phyloP scores from a whole-genome alignment of 129 eudicot genomes.

The Artemisia argyi region DNA sequence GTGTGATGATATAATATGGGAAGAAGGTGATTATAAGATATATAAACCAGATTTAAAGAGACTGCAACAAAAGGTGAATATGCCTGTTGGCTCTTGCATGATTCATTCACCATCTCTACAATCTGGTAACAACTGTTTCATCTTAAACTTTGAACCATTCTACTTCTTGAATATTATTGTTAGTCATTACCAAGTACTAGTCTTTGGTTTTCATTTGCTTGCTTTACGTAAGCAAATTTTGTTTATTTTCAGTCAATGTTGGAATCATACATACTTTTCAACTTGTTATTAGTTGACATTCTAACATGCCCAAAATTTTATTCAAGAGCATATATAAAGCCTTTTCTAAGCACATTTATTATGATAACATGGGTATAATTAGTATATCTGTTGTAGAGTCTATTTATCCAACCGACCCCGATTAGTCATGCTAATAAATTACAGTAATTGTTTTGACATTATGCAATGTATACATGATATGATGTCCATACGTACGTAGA shows the following conservation, averaged over 20 bases:
- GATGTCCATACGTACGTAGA: neutral
- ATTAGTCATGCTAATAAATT: too few species aligned
- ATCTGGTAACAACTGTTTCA: constrained; percentile 23
- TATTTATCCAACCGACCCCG: too few species aligned
- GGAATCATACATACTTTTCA: neutral
- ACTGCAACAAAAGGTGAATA: constrained; percentile 44
- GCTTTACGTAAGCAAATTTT: constrained; percentile 21
- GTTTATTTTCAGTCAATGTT: constrained; percentile 12
- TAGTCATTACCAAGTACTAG: neutral
- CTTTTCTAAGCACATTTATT: too few species aligned
- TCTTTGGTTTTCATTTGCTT: neutral
- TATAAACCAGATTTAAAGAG: constrained; percentile 58
- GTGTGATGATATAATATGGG: constrained; percentile 75
- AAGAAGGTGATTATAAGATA: constrained; percentile 51
- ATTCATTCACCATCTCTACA: constrained; percentile 35
- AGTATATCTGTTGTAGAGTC: too few species aligned
- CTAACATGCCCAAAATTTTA: too few species aligned
- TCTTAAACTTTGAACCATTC: neutral
- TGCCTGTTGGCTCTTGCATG: constrained; percentile 78
- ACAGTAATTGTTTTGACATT: too few species aligned
- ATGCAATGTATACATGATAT: neutral
- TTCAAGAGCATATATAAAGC: too few species aligned
- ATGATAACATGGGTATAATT: too few species aligned
- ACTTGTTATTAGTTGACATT: too few species aligned
- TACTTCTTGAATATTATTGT: neutral